phyloP scores from a whole-genome alignment of 1,284 basidiomycete genomes.

The Fistulina hepatica region DNA sequence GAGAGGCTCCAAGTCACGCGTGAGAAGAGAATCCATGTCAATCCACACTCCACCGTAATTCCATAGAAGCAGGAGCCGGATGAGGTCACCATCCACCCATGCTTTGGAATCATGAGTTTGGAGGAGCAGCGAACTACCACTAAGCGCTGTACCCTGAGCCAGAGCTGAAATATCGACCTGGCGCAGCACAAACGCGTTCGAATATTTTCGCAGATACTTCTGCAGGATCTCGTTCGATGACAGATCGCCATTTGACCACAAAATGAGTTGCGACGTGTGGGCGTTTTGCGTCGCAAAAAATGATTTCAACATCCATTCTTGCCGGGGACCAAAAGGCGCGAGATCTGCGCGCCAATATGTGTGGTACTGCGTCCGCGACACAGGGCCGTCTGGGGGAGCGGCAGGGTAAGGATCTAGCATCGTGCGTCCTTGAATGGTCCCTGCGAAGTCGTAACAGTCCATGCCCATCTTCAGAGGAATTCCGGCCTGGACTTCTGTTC shows the following conservation, averaged over 20 bases:
- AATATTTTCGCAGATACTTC: conserved; percentile 50
- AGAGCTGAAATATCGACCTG: conserved; percentile 58
- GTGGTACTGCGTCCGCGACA: conserved; percentile 58
- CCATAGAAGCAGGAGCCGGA: conserved; percentile 82
- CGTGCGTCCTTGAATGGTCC: conserved; percentile 43
- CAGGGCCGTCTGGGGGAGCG: conserved; percentile 18
- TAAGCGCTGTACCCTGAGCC: conserved; percentile 66
- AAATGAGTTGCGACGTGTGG: conserved; percentile 48
- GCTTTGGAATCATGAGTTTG: conserved; percentile 61
- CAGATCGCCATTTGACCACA: conserved; percentile 85
- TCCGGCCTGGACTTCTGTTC: conserved; percentile 68
- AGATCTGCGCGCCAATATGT: conserved; percentile 89
- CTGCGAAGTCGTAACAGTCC: conserved; percentile 84
- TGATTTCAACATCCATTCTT: conserved; percentile 80
- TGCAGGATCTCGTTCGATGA: conserved; percentile 46
- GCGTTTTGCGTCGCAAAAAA: conserved; percentile 85
- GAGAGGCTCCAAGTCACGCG: conserved; percentile 71
- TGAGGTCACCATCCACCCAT: conserved; percentile 89
- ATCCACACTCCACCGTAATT: conserved; percentile 86
- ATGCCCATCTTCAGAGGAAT: conserved; percentile 64
- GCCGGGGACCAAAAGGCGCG: conserved; percentile 62
- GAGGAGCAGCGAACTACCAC: conserved; percentile 43
- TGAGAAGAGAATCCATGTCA: conserved; percentile 89
- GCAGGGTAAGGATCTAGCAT: conserved; percentile 9
- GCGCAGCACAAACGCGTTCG: conserved; percentile 57